Percentiles rank a stretch among this genome's conserved stretches.
These are phyloP conservation scores for Saprolegnia parasitica DNA, from an alignment of 352 stramenopile species.

Conservation along the genomic window DNA sequence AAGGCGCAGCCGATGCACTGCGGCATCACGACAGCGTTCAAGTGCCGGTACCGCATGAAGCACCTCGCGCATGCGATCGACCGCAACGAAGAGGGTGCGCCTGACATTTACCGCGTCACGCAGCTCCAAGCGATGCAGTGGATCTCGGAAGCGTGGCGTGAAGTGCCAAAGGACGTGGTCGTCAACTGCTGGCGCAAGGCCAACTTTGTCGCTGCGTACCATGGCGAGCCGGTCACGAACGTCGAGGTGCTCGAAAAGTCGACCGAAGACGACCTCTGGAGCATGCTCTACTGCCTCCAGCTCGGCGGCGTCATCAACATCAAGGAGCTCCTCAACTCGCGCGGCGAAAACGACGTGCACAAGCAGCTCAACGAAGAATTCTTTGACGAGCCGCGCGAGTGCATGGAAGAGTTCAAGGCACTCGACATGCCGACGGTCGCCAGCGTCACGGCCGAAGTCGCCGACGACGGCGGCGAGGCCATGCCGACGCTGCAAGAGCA, in stretches of 20 bases:
- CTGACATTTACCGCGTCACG: constrained; percentile 75
- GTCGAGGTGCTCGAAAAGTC: constrained; percentile 60
- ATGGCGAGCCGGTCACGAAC: constrained; percentile 24
- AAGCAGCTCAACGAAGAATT: constrained; percentile 86
- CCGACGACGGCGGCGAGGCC: constrained; percentile 50
- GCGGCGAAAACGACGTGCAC: constrained; percentile 86
- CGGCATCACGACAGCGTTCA: constrained; percentile 61
- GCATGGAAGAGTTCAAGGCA: constrained; percentile 76
- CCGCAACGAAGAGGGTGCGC: constrained; percentile 68
- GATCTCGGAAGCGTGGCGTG: constrained; percentile 80
- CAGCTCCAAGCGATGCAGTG: constrained; percentile 84
- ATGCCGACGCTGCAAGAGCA: constrained; percentile 60
- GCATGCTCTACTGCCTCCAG: constrained; percentile 78
- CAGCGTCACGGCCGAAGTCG: constrained; percentile 44
- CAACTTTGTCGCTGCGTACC: constrained; percentile 24
- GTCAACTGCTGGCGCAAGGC: constrained; percentile 52
- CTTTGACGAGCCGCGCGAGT: constrained; percentile 77
- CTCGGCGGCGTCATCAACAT: constrained; percentile 81
- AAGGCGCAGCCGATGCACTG: constrained; percentile 83
- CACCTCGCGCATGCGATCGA: constrained; percentile 80
- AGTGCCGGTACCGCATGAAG: constrained; percentile 75
- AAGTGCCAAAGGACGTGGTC: constrained; percentile 72
- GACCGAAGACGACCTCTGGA: constrained; percentile 82
- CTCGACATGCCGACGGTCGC: constrained; percentile 47
- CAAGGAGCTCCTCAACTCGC: constrained; percentile 83